Percentiles rank a stretch among this genome's conserved stretches.
Conservation (phyloP, 2,329 filamentous ascomycete species). For the Dactylella cylindrospora region DNA sequence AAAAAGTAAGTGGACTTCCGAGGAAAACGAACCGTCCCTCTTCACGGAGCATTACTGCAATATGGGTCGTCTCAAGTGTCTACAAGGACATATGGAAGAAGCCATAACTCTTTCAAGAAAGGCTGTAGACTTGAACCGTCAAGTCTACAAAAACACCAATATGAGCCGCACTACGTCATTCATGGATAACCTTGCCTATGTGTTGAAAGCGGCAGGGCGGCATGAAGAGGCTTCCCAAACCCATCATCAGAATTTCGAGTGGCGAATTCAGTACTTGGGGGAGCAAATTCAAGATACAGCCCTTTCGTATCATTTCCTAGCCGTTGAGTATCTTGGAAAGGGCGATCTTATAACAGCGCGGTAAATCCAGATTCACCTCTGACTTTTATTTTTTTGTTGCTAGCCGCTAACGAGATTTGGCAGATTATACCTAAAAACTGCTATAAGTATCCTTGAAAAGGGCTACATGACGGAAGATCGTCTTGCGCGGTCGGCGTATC, state of each 20-base stretch:
- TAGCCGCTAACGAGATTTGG: too few species aligned
- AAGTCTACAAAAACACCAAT: neutral
- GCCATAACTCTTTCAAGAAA: too few species aligned
- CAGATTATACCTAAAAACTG: too few species aligned
- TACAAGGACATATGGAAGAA: neutral
- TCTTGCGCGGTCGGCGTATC: too few species aligned
- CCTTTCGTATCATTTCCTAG: neutral
- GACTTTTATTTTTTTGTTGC: too few species aligned
- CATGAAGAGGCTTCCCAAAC: neutral
- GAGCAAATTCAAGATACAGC: conserved; percentile 47
- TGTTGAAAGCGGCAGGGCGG: neutral
- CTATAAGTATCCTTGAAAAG: too few species aligned
- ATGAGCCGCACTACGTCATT: neutral
- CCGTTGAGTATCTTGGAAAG: too few species aligned
- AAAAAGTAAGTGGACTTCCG: neutral
- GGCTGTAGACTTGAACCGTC: too few species aligned
- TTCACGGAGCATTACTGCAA: conserved; percentile 7
- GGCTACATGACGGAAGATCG: too few species aligned
- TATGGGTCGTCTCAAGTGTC: conserved; percentile 1
- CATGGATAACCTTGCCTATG: neutral
- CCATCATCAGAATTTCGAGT: conserved; percentile 57
- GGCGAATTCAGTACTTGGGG: conserved; percentile 59
- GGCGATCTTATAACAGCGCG: too few species aligned
- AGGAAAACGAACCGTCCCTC: neutral
- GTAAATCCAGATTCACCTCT: too few species aligned